Conservation (phyloP, 192 early-diverging fungal genomes). For the Glomus cerebriforme region DNA sequence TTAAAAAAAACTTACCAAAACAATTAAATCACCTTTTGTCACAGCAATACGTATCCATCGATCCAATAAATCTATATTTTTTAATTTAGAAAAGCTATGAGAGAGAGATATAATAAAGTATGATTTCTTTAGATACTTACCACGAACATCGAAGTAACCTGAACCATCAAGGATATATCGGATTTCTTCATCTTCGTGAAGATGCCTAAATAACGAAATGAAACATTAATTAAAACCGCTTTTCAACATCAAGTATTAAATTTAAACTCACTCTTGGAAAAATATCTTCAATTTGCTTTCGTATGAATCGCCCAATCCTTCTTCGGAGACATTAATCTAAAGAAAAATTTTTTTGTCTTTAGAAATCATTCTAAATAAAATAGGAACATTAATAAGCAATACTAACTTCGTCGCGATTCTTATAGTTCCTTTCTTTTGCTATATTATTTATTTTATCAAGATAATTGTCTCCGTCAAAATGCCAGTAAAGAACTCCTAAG, state of each 20-base stretch:
- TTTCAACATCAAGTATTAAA: background rate
- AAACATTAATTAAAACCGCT: conserved; percentile 19
- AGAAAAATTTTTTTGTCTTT: background rate
- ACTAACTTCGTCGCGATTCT: conserved; percentile 83
- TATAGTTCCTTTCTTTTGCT: conserved; percentile 77
- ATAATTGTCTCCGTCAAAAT: conserved; percentile 56
- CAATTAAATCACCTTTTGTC: conserved; percentile 75
- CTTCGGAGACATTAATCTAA: conserved; percentile 65
- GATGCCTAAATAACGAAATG: conserved; percentile 56
- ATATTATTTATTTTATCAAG: conserved; percentile 68
- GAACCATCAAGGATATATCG: conserved; percentile 86
- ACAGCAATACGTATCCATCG: conserved; percentile 88
- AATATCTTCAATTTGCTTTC: conserved; percentile 93
- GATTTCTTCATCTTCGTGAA: conserved; percentile 98
- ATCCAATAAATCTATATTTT: conserved; percentile 50
- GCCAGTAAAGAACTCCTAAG: conserved; percentile 79
- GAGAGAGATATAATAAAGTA: background rate
- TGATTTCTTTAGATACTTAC: conserved; percentile 29
- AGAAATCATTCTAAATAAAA: background rate
- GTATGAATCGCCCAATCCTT: conserved; percentile 78
- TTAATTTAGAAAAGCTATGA: background rate
- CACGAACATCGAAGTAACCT: conserved; percentile 91
- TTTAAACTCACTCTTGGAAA: conserved; percentile 71
- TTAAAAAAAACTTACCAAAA: conserved; percentile 58
- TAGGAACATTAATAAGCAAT: background rate